phyloP scores from a whole-genome alignment of 495 filamentous ascomycete species.

The Lasiosphaeria ovina region DNA sequence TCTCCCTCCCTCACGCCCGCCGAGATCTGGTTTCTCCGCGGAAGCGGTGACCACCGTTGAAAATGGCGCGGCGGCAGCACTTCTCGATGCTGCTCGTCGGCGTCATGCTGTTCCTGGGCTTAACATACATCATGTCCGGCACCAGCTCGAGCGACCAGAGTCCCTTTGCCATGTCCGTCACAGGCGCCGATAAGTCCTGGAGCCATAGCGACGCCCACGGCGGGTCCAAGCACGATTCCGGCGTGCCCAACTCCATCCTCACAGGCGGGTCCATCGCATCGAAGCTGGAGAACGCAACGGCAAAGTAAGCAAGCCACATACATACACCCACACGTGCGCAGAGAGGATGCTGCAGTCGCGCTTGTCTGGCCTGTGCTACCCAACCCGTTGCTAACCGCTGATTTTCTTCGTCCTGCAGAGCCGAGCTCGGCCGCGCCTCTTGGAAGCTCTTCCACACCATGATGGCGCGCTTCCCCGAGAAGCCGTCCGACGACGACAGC shows the following conservation, averaged over 20 bases:
- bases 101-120: conserved; percentile 34
- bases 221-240: conserved; percentile 21
- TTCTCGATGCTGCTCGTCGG: conserved; percentile 37
- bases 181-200: neutral
- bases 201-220: neutral
- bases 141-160: conserved; percentile 6
- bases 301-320: conserved; percentile 57
- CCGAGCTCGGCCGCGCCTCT: conserved; percentile 80
- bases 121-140: conserved; percentile 39
- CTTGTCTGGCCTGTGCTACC: neutral
- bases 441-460: conserved; percentile 97
- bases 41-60: neutral
- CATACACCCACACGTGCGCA: too few relatives aligned
- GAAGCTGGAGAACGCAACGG: conserved; percentile 87
- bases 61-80: conserved; percentile 47
- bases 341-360: neutral
- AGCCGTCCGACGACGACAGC: conserved; percentile 78
- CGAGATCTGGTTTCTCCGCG: neutral
- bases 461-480: conserved; percentile 88
- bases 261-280: conserved; percentile 82
- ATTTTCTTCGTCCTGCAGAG: conserved; percentile 47
- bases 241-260: conserved; percentile 44
- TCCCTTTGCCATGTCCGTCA: conserved; percentile 4
- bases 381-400: conserved; percentile 13
- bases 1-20: neutral